Percentiles rank a stretch among this genome's conserved stretches.
phyloP scores from a whole-genome alignment of 257 asterid genomes.

The Lantana camara region DNA sequence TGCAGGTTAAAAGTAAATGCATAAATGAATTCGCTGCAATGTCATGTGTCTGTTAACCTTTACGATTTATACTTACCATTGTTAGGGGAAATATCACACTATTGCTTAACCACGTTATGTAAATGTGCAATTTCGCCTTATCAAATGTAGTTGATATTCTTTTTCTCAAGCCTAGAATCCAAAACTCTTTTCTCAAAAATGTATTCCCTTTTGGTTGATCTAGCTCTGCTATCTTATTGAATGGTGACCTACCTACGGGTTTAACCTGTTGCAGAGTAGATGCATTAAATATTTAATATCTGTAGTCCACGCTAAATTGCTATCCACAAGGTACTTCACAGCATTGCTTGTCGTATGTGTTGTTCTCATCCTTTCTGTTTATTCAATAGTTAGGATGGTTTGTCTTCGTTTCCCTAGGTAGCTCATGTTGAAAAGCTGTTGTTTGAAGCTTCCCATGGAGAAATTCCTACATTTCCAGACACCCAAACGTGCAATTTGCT shows the following conservation, averaged over 20 bases:
- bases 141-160: no score
- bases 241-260: no score
- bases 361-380: not conserved
- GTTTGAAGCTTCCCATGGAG: conserved; percentile 3
- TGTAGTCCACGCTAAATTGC: not conserved
- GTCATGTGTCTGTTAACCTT: not conserved
- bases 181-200: no score
- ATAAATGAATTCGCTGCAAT: not conserved
- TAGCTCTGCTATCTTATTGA: no score
- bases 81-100: not conserved
- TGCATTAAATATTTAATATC: no score
- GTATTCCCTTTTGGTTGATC: no score
- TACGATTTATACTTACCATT: not conserved
- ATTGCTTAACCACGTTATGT: no score
- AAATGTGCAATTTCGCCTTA: no score
- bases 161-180: no score
- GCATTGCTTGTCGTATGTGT: not conserved
- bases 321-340: not conserved
- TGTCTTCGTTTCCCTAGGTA: not conserved
- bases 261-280: no score
- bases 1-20: not conserved
- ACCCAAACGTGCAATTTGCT: not conserved
- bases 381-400: not conserved
- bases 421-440: not conserved
- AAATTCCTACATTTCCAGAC: not conserved